Base-by-base conservation (phyloP, 2,329 filamentous ascomycete genomes). In the Dryadomyces quercus-mongolicae region DNA sequence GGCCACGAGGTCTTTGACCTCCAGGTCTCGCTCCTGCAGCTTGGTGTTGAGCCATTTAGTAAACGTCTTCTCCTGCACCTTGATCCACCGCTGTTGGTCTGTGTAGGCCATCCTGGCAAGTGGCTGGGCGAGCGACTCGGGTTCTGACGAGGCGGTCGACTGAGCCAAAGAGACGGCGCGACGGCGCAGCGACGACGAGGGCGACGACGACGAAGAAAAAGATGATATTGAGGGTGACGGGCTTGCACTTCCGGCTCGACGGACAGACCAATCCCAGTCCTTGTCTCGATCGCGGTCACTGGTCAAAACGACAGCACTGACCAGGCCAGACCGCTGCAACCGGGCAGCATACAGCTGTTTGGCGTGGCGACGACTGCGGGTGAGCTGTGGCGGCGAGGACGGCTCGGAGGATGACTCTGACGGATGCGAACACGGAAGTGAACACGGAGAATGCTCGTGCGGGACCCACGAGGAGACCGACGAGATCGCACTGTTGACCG, bases 31-130 rank as follows among this genome's bases (percentile, higher is more conserved):
- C 57, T 75, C 78, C 68, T 86, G 85, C 64, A 98, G 75, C 73
- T 98, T 98, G 63, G 89, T 94, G 72, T 98, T 98, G 62, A 98
- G 81, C 93, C 93, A 98, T 88, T 97, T 98, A 56, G 91, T 95
- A 71, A 98, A 98, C 31, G 93, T 98, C 80, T 97, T 98, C 71
- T 97, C 86, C 75, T 97, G 92, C 71, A 95, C 90, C 66, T 76
- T 82, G 63, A 85, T 78, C 82, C 82, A 85, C 68, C 77, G 74
- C 68, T 84, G 78, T 70, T 84, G 78, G 67, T 82, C 79, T 60
- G 76, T 71, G 67, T 74, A 81, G 55, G 78, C 80, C 81, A 84
- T 85, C 68, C 73, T 83, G 64, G 70, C 70, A 59, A 75, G 67
- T 59, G 68, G 36, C 60, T 78, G 74, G 68, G 74, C 72, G 64